Evolutionary conservation across 345 rosid genomes (phyloP).

Genomic region (Microthlaspi erraticum): DNA sequence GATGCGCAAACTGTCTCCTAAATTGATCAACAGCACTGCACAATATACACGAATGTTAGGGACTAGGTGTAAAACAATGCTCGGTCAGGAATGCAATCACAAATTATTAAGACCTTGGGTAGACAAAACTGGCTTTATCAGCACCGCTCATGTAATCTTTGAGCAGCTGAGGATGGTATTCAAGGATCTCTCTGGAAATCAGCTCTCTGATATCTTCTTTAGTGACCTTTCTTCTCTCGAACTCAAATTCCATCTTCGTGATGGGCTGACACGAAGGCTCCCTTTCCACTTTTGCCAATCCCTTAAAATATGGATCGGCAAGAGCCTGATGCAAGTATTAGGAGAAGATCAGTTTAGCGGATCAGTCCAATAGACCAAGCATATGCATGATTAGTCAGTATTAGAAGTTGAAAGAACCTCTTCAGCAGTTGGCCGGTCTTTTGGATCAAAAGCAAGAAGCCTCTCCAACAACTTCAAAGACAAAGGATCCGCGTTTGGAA

Average conservation of each 20-base stretch:
- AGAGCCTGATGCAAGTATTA: conserved; percentile 62
- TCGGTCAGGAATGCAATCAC: conserved; percentile 15
- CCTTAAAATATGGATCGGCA: conserved; percentile 90
- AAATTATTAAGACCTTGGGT: conserved; percentile 70
- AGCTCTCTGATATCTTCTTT: conserved; percentile 90
- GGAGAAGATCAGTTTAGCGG: conserved; percentile 1
- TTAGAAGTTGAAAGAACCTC: conserved; percentile 55
- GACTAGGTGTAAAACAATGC: not conserved
- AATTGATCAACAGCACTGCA: conserved; percentile 94
- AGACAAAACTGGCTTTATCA: conserved; percentile 88
- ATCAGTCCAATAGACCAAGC: not conserved
- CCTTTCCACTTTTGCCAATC: conserved; percentile 86
- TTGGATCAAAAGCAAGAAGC: conserved; percentile 93
- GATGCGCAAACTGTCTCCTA: conserved; percentile 87
- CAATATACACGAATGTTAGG: conserved; percentile 35
- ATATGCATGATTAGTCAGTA: conserved; percentile 10
- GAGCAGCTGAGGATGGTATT: conserved; percentile 93
- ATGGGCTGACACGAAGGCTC: conserved; percentile 96
- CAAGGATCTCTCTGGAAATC: conserved; percentile 83
- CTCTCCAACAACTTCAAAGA: conserved; percentile 71
- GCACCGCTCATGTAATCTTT: conserved; percentile 85
- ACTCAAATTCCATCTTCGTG: conserved; percentile 96
- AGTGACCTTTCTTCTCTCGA: conserved; percentile 90
- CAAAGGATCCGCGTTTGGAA: conserved; percentile 84
- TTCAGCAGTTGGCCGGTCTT: conserved; percentile 90